phyloP scores from a whole-genome alignment of 2,329 filamentous ascomycete species.

The Penicillium sp. region DNA sequence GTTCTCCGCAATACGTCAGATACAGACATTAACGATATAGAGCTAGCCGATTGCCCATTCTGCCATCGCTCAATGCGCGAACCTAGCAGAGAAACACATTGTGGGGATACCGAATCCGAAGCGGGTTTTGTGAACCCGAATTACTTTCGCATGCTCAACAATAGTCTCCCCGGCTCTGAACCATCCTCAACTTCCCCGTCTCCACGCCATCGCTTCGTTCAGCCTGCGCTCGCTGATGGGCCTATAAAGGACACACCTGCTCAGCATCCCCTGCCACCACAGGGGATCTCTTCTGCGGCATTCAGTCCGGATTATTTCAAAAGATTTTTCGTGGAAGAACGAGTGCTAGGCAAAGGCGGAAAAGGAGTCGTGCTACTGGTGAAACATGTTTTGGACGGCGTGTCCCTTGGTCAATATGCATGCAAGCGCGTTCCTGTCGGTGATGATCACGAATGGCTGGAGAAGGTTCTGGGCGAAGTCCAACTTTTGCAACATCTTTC shows the following conservation, averaged over 20 bases:
- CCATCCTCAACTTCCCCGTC: constrained; percentile 48
- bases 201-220: constrained; percentile 49
- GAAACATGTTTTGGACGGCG: constrained; percentile 85
- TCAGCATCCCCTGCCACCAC: constrained; percentile 47
- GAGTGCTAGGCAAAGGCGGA: constrained; percentile 80
- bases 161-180: constrained; percentile 54
- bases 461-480: constrained; percentile 91
- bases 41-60: constrained; percentile 76
- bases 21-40: constrained; percentile 51
- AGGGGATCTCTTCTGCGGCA: constrained; percentile 78
- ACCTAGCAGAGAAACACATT: constrained; percentile 43
- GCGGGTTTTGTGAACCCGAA: constrained; percentile 81
- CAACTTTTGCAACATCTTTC: constrained; percentile 87
- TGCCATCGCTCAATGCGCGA: constrained; percentile 72
- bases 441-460: constrained; percentile 90
- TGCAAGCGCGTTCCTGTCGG: constrained; percentile 97
- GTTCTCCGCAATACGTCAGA: constrained; percentile 67
- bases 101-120: constrained; percentile 33
- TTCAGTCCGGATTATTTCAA: constrained; percentile 93
- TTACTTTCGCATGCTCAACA: constrained; percentile 90
- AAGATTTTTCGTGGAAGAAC: constrained; percentile 87
- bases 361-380: constrained; percentile 96
- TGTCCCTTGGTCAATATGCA: constrained; percentile 84
- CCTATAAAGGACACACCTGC: constrained; percentile 52
- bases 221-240: constrained; percentile 47